Conservation (phyloP, 2,329 filamentous ascomycete genomes). For the Fusarium verticillioides region DNA sequence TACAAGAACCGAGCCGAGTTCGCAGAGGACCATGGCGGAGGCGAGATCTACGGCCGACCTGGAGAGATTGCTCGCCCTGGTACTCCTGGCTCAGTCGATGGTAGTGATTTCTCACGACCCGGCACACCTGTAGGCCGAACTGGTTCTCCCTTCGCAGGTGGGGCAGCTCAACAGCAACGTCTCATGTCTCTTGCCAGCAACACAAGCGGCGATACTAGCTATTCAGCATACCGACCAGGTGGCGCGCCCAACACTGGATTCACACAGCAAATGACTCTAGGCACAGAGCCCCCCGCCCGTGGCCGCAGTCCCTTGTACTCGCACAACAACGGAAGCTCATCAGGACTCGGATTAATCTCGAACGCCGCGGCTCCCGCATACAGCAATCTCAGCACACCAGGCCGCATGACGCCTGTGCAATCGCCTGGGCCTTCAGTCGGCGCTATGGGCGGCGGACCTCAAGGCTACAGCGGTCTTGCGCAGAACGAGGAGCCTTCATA, state of each 20-base stretch:
- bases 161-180: constrained; percentile 41
- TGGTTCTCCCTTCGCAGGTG: constrained; percentile 50
- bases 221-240: constrained; percentile 44
- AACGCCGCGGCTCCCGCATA: constrained; percentile 65
- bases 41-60: constrained; percentile 70
- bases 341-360: constrained; percentile 63
- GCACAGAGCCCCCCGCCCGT: constrained; percentile 44
- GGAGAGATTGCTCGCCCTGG: constrained; percentile 69
- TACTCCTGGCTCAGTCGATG: constrained; percentile 67
- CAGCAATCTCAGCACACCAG: constrained; percentile 40
- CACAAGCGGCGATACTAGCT: constrained; percentile 45
- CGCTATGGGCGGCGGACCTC: constrained; percentile 67
- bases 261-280: constrained; percentile 38
- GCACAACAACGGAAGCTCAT: constrained; percentile 63
- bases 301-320: constrained; percentile 61
- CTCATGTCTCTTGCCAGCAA: constrained; percentile 41
- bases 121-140: constrained; percentile 56
- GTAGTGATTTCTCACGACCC: constrained; percentile 60
- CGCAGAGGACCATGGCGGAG: constrained; percentile 85
- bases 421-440: constrained; percentile 58
- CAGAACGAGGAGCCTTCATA: constrained; percentile 63
- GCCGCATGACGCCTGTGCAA: constrained; percentile 40
- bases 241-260: constrained; percentile 31
- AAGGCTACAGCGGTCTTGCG: constrained; percentile 69
- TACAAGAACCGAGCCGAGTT: constrained; percentile 94